These are phyloP conservation scores for Scedosporium minutisporum DNA, from an alignment of 2,329 filamentous ascomycete genomes.

Conservation along the genomic window DNA sequence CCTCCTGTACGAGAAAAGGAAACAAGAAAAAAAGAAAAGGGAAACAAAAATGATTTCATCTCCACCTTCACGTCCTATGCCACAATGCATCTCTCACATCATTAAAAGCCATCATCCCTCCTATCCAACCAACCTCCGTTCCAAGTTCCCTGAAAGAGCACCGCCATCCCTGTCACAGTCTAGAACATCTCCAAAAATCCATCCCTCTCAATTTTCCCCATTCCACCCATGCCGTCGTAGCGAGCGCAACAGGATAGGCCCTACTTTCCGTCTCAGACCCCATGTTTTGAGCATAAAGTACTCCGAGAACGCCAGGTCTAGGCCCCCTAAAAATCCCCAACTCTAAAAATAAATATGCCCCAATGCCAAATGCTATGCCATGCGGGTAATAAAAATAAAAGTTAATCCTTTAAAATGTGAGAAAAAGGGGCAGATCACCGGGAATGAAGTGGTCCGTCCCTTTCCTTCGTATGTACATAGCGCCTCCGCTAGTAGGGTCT, in stretches of 20 bases:
- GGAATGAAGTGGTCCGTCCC: not conserved
- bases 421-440: not conserved
- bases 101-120: not conserved
- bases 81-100: not conserved
- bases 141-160: not conserved
- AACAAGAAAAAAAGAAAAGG: not conserved
- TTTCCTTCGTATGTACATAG: not conserved
- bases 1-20: no score
- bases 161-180: no score
- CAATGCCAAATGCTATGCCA: slow-evolving; percentile 4
- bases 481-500: not conserved
- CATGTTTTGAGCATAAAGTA: not conserved
- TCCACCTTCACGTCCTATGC: no score
- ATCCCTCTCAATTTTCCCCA: not conserved
- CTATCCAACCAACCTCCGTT: not conserved
- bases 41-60: not conserved
- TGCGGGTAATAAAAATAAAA: not conserved
- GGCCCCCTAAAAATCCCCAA: slow-evolving; percentile 1
- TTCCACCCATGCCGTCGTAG: not conserved
- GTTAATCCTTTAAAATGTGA: not conserved
- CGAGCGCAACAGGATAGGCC: slow-evolving; percentile 7
- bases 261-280: slow-evolving; percentile 3
- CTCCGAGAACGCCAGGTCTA: slow-evolving; percentile 6
- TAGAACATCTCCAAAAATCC: not conserved
- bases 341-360: not conserved